These are phyloP conservation scores for Basipetospora sp. DNA, from an alignment of 2,329 filamentous ascomycete genomes.

Conservation along the genomic window DNA sequence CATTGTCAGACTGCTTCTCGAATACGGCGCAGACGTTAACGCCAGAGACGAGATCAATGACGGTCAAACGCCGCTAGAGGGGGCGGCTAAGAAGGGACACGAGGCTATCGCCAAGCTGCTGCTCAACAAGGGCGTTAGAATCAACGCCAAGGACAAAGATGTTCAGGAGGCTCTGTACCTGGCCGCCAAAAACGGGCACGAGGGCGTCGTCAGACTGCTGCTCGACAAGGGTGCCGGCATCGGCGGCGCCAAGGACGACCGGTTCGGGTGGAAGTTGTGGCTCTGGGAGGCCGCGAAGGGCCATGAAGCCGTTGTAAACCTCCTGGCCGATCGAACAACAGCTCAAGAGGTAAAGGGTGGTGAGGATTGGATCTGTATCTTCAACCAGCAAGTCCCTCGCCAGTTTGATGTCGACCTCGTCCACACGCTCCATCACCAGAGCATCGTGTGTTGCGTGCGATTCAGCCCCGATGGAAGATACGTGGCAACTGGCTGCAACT, in stretches of 20 bases:
- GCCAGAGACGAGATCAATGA: not conserved
- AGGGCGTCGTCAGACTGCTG: conserved; percentile 10
- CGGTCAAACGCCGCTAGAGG: conserved; percentile 8
- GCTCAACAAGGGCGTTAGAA: conserved; percentile 9
- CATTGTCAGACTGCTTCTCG: conserved; percentile 6
- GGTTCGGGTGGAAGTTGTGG: not conserved
- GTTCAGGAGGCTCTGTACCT: conserved; percentile 10
- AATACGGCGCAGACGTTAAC: conserved; percentile 7
- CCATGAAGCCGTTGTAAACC: conserved; percentile 2
- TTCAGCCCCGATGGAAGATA: conserved; percentile 94
- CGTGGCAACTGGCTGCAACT: conserved; percentile 91
- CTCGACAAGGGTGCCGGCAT: conserved; percentile 10
- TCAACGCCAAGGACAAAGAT: conserved; percentile 10
- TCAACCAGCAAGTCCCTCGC: conserved; percentile 82
- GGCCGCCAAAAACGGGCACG: conserved; percentile 9
- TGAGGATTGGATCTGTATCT: conserved; percentile 89
- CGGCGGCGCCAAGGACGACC: not conserved
- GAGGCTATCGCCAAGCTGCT: conserved; percentile 8
- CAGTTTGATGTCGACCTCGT: conserved; percentile 86
- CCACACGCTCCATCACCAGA: conserved; percentile 84
- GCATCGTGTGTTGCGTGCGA: conserved; percentile 92
- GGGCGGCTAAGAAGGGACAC: conserved; percentile 9
- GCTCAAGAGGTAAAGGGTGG: no score
- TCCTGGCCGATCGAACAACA: no score
- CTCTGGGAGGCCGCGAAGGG: not conserved